These are phyloP conservation scores for Xylaria sp. DNA, from an alignment of 2,329 filamentous ascomycete genomes.

Conservation along the genomic window DNA sequence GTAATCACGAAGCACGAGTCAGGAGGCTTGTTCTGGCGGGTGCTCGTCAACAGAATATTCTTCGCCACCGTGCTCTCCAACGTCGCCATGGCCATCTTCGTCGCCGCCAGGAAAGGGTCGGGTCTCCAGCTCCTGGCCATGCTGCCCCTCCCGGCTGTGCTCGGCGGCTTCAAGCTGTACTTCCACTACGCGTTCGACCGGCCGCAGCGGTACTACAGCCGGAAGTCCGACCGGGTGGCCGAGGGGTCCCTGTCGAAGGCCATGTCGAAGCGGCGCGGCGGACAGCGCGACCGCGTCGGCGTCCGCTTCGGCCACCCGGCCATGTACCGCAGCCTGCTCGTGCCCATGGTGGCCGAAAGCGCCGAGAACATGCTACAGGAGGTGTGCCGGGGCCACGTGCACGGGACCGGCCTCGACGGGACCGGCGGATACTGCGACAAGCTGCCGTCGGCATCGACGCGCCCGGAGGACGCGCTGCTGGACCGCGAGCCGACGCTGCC, in stretches of 20 bases:
- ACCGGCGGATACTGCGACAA: constrained; percentile 79
- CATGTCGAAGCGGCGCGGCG: constrained; percentile 33
- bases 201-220: constrained; percentile 72
- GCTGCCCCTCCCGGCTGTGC: constrained; percentile 71
- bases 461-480: no score
- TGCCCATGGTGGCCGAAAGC: constrained; percentile 55
- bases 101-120: constrained; percentile 68
- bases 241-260: constrained; percentile 50
- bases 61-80: constrained; percentile 26
- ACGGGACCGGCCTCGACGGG: constrained; percentile 61
- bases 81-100: constrained; percentile 46
- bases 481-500: no score
- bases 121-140: constrained; percentile 66
- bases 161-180: constrained; percentile 82
- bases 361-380: constrained; percentile 81
- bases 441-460: constrained; percentile 69
- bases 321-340: constrained; percentile 27
- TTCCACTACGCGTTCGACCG: constrained; percentile 69
- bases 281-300: constrained; percentile 69
- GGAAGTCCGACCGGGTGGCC: constrained; percentile 48
- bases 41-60: constrained; percentile 74
- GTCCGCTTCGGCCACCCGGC: constrained; percentile 77
- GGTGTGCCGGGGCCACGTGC: constrained; percentile 79
- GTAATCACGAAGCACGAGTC: constrained; percentile 96
- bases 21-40: constrained; percentile 86